These are phyloP conservation scores for Spathaspora sp. DNA, from an alignment of 805 yeast genomes.

Conservation along the genomic window DNA sequence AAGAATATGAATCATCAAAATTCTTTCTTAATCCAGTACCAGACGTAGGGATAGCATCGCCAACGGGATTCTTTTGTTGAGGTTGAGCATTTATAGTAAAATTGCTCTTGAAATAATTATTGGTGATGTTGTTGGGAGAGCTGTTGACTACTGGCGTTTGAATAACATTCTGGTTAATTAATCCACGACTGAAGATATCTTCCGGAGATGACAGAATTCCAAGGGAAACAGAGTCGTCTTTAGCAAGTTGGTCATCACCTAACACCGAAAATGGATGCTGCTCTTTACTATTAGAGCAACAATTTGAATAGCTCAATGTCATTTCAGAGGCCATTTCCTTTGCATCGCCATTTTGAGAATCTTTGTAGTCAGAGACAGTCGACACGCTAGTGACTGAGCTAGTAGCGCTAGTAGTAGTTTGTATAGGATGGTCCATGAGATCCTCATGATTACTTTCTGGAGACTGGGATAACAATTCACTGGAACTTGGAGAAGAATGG, in stretches of 20 bases:
- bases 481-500: neutral
- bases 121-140: conserved; percentile 31
- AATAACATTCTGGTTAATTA: conserved; percentile 5
- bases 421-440: neutral
- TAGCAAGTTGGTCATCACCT: neutral
- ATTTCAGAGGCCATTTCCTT: neutral
- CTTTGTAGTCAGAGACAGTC: neutral
- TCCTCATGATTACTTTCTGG: neutral
- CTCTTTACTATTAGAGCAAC: neutral
- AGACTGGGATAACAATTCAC: neutral
- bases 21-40: conserved; percentile 2
- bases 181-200: neutral
- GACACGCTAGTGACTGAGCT: neutral
- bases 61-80: neutral
- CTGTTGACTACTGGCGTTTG: conserved; percentile 28
- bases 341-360: neutral
- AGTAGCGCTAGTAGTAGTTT: neutral
- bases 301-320: neutral
- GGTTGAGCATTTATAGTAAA: conserved; percentile 8
- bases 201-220: neutral
- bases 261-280: neutral
- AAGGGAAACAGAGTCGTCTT: neutral
- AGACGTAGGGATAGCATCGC: neutral
- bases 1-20: conserved; percentile 27
- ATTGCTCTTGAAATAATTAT: conserved; percentile 29